Percentiles rank a stretch among this genome's conserved stretches.
phyloP scores from a whole-genome alignment of 805 yeast genomes.

The Candida stauntonica region DNA sequence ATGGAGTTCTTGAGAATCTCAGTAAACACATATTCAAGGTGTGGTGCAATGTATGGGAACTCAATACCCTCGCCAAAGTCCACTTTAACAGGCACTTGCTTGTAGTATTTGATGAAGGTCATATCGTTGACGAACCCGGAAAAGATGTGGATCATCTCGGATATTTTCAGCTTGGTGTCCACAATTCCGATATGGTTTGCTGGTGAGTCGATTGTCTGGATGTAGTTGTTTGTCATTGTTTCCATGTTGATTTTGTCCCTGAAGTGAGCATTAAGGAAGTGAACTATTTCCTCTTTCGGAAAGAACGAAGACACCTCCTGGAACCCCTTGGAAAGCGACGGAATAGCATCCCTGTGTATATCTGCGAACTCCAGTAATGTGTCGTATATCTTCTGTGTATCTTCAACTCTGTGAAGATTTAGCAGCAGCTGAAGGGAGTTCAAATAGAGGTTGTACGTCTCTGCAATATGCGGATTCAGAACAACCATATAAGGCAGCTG shows the following conservation, averaged over 20 bases:
- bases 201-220: slow-evolving; percentile 49
- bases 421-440: slow-evolving; percentile 56
- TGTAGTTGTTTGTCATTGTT: slow-evolving; percentile 80
- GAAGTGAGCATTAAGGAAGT: slow-evolving; percentile 71
- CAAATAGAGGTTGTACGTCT: slow-evolving; percentile 69
- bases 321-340: slow-evolving; percentile 78
- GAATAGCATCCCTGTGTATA: slow-evolving; percentile 79
- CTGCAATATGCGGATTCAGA: slow-evolving; percentile 80
- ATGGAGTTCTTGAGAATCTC: slow-evolving; percentile 86
- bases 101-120: slow-evolving; percentile 79
- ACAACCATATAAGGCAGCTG: slow-evolving; percentile 79
- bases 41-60: slow-evolving; percentile 83
- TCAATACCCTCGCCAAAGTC: slow-evolving; percentile 52
- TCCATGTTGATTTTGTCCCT: slow-evolving; percentile 85
- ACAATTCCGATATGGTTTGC: slow-evolving; percentile 59
- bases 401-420: slow-evolving; percentile 35
- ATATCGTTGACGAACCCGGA: slow-evolving; percentile 78
- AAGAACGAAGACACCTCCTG: slow-evolving; percentile 50
- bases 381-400: slow-evolving; percentile 45
- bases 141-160: slow-evolving; percentile 57
- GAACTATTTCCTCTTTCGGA: slow-evolving; percentile 47
- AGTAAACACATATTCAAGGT: slow-evolving; percentile 80
- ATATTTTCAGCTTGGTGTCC: slow-evolving; percentile 60
- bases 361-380: slow-evolving; percentile 59
- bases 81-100: slow-evolving; percentile 54